Evolutionary conservation across 345 rosid species (phyloP), one percentile per base, ranked within the genome.

Genomic region (Psidium friedrichsthalianum): DNA sequence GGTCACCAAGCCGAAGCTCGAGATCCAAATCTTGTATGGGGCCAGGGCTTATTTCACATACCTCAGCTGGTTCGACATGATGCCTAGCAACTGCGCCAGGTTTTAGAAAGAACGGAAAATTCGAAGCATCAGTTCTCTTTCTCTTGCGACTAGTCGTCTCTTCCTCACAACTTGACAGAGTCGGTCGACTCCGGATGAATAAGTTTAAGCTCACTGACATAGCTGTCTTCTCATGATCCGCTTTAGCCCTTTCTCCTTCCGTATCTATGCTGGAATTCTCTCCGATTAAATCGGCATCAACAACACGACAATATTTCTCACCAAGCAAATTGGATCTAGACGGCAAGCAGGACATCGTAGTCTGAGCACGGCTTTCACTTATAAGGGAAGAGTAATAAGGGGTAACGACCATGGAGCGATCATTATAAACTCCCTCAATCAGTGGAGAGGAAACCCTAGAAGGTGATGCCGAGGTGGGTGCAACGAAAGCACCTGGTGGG

Each of bases 1-100:
- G 91, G 80, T 89, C 84, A 11, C 98, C 98, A 55, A 96, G 98
- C 90, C 99, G 91, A 84, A 96, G 98, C 90, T 96, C 99, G 84
- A 96, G 99, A 93, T 96, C 99, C 88, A 96, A 82, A 42, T 94
- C 99, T 85, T 95, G 95, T 81, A 87, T 85, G 12, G 87, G 84
- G 85, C 86, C 87, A 84, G 88, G 88, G 85, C 90, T 90, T 27
- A 88, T 91, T 86, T 90, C 91, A 52, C 82, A 69, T 78, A 87
- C 89, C 84, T 91, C 93, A 58, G 36, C 32, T 32, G 88, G 85
- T 86, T 82, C 86, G 29, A 89, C 25, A 69, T 69, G 87, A 87
- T 87, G 89, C 86, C 84, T 88, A 82, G 88, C 90, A 74, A 87
- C 84, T 27, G 94, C 85, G 84, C 89, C 85, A 59, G 94, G 89